Percentiles rank a stretch among this genome's conserved stretches.
These are phyloP conservation scores for Solanum chiquidenum DNA, from an alignment of 257 asterid genomes.

Conservation along the genomic window DNA sequence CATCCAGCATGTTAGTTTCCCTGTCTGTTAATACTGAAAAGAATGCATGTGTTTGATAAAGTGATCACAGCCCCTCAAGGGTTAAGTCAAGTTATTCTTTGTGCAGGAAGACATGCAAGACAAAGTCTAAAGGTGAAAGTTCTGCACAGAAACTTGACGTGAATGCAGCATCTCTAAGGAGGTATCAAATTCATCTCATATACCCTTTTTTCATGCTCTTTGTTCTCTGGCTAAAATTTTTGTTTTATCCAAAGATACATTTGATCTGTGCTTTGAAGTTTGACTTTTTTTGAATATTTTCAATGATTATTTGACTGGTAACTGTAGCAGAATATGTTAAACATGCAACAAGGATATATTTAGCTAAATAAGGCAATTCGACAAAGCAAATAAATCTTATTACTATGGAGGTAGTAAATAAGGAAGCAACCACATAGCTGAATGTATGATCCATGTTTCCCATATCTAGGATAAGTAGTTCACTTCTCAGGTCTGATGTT, in stretches of 20 bases:
- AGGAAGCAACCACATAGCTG: neutral
- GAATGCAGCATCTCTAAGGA: conserved; percentile 16
- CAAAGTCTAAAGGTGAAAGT: conserved; percentile 11
- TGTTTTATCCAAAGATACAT: neutral
- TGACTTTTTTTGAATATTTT: neutral
- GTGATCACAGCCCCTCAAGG: neutral
- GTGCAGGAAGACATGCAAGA: conserved; percentile 41
- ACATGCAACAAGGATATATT: neutral
- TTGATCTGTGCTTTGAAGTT: neutral
- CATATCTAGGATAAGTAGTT: neutral
- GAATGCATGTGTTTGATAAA: neutral
- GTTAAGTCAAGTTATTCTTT: neutral
- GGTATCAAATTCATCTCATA: conserved; percentile 20
- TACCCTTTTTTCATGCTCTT: neutral
- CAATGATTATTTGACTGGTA: neutral
- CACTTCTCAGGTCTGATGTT: neutral
- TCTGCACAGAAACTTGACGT: conserved; percentile 30
- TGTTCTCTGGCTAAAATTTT: neutral
- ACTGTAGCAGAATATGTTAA: neutral
- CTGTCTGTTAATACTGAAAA: neutral
- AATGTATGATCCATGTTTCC: neutral
- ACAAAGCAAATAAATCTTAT: neutral
- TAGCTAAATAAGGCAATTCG: neutral
- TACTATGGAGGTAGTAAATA: neutral
- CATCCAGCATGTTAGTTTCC: neutral